Evolutionary conservation across 1,139 yeast species (phyloP).

Genomic region (Geotrichum siamense): DNA sequence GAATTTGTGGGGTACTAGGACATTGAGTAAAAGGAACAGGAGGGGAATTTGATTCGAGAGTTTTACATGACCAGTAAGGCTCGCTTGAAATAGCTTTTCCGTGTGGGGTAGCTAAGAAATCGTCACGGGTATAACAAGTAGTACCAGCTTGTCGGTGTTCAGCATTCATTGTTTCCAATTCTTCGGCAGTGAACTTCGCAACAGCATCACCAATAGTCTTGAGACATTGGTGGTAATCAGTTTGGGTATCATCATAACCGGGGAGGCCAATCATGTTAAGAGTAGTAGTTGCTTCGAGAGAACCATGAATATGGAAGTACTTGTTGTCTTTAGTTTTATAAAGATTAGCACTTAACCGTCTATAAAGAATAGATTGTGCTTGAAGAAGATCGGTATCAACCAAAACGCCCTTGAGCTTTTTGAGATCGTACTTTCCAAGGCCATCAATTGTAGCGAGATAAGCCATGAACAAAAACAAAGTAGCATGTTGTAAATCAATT

Average conservation of each 20-base stretch:
- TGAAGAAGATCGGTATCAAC: conserved; percentile 31
- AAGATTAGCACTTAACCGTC: conserved; percentile 35
- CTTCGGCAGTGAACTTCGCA: conserved; percentile 26
- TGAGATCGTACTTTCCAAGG: conserved; percentile 29
- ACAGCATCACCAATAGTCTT: conserved; percentile 30
- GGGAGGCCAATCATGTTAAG: conserved; percentile 37
- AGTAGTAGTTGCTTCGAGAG: conserved; percentile 34
- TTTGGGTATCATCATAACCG: conserved; percentile 25
- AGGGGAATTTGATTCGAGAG: conserved; percentile 28
- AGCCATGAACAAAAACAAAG: conserved; percentile 31
- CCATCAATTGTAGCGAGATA: conserved; percentile 34
- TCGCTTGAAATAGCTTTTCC: conserved; percentile 27
- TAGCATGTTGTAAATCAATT: conserved; percentile 32
- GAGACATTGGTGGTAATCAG: conserved; percentile 30
- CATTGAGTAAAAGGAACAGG: conserved; percentile 25
- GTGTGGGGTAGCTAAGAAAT: conserved; percentile 31
- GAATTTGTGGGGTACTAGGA: conserved; percentile 25
- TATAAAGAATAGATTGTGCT: conserved; percentile 33
- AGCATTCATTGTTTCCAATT: conserved; percentile 26
- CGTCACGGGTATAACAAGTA: conserved; percentile 30
- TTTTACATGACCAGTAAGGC: conserved; percentile 29
- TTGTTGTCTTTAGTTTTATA: conserved; percentile 34
- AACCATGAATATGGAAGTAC: conserved; percentile 36
- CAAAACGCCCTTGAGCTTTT: conserved; percentile 22
- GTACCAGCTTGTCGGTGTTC: conserved; percentile 33